phyloP scores from a whole-genome alignment of 2,329 filamentous ascomycete species.

The Fusarium udum region DNA sequence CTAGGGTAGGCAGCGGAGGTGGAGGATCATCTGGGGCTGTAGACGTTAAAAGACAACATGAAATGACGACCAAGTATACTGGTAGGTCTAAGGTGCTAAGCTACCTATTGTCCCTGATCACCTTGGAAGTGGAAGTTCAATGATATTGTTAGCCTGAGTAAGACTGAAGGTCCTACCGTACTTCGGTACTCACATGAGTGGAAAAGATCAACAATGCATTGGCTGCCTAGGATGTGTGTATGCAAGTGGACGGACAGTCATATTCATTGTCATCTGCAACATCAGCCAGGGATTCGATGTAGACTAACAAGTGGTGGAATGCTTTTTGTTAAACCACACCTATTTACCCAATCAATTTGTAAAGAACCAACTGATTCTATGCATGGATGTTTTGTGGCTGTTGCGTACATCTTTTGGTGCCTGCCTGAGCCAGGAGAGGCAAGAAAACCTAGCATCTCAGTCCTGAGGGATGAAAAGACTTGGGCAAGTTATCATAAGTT shows the following conservation, averaged over 20 bases:
- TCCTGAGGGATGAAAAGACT: neutral
- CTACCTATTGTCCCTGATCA: neutral
- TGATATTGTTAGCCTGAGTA: neutral
- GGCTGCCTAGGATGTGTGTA: neutral
- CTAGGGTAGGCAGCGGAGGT: neutral
- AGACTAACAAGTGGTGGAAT: slow-evolving; percentile 13
- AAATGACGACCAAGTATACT: neutral
- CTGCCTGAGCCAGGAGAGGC: neutral
- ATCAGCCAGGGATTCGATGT: neutral
- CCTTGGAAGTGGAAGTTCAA: no score
- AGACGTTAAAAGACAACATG: neutral
- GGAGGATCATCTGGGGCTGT: neutral
- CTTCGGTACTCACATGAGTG: neutral
- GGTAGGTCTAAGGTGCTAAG: neutral
- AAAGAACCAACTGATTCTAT: neutral
- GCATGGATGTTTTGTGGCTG: slow-evolving; percentile 8
- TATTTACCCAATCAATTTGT: slow-evolving; percentile 1
- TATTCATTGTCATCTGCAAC: slow-evolving; percentile 4
- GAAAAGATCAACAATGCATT: neutral
- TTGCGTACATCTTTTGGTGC: slow-evolving; percentile 2
- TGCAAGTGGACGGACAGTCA: neutral
- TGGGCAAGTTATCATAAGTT: neutral
- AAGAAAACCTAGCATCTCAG: neutral
- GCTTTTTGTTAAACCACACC: neutral
- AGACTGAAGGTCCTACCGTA: neutral